These are phyloP conservation scores for Neurospora terricola DNA, from an alignment of 495 filamentous ascomycete genomes.

Conservation along the genomic window DNA sequence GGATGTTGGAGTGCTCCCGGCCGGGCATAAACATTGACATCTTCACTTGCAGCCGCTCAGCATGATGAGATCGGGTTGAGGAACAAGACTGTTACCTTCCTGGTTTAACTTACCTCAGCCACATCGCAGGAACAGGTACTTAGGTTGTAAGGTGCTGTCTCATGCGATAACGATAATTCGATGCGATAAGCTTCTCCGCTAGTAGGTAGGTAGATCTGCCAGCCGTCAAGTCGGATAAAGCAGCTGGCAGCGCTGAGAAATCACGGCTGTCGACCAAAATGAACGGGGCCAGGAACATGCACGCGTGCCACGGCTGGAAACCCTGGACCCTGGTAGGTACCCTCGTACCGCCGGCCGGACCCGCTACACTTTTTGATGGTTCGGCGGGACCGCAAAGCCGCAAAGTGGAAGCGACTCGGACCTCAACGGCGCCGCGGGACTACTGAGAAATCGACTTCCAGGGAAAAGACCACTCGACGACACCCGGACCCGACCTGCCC, in stretches of 20 bases:
- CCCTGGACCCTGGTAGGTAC: not conserved
- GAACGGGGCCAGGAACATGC: not conserved
- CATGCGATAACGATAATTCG: not conserved
- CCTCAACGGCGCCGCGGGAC: not conserved
- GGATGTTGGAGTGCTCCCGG: not conserved
- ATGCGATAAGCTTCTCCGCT: not conserved
- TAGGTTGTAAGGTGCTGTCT: not conserved
- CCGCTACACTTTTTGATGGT: not conserved
- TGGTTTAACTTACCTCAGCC: not conserved
- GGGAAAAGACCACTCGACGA: not conserved
- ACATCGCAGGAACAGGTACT: not conserved
- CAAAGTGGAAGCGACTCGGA: not conserved
- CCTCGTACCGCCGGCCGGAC: not conserved
- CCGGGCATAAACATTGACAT: not conserved
- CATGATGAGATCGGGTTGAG: not conserved
- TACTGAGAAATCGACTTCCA: not conserved
- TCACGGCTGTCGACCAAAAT: not conserved
- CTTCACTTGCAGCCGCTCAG: conserved; percentile 2
- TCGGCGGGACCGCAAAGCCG: not conserved
- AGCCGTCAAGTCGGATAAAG: not conserved
- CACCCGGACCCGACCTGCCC: not conserved
- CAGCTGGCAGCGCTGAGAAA: not conserved
- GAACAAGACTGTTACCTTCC: not conserved
- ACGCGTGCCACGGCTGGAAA: not conserved
- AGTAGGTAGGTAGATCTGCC: not conserved